Evolutionary conservation across 805 yeast species (phyloP).

Genomic region (Ogataea ganodermae): DNA sequence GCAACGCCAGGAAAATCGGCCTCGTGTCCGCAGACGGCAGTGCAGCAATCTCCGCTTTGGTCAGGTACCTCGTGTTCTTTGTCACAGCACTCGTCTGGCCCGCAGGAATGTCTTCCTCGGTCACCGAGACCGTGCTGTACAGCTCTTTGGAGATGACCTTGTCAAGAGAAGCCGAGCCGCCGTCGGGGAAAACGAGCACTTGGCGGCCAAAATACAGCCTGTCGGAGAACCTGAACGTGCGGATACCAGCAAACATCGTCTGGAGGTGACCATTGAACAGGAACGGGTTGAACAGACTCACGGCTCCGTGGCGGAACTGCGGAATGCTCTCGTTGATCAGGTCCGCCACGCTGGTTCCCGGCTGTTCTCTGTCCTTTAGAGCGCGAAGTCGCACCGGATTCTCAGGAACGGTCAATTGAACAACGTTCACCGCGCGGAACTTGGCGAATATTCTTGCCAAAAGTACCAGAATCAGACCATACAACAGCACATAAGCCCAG

Average conservation of each 20-base stretch:
- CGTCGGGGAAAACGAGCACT: slow-evolving; percentile 57
- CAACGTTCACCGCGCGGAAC: slow-evolving; percentile 17
- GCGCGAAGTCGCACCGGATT: slow-evolving; percentile 13
- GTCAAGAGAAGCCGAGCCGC: slow-evolving; percentile 75
- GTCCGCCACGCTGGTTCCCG: slow-evolving; percentile 20
- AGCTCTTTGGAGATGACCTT: slow-evolving; percentile 52
- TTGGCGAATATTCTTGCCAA: not conserved
- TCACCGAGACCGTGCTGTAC: slow-evolving; percentile 24
- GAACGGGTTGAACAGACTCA: slow-evolving; percentile 61
- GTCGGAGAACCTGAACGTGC: slow-evolving; percentile 52
- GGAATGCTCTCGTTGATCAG: slow-evolving; percentile 36
- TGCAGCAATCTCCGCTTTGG: slow-evolving; percentile 44
- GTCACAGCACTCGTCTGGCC: slow-evolving; percentile 45
- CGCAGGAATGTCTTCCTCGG: slow-evolving; percentile 33
- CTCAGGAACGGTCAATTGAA: slow-evolving; percentile 11
- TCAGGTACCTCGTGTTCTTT: slow-evolving; percentile 53
- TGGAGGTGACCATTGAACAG: slow-evolving; percentile 75
- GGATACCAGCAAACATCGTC: slow-evolving; percentile 66
- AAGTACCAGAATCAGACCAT: not conserved
- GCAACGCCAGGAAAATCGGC: slow-evolving; percentile 67
- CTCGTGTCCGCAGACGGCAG: slow-evolving; percentile 35
- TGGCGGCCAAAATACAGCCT: slow-evolving; percentile 75
- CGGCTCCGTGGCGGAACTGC: slow-evolving; percentile 47
- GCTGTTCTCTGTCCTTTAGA: not conserved
- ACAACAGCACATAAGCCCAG: slow-evolving; percentile 15